Conservation (phyloP, 73 alveolate species). For the Tetrahymena malaccensis region DNA sequence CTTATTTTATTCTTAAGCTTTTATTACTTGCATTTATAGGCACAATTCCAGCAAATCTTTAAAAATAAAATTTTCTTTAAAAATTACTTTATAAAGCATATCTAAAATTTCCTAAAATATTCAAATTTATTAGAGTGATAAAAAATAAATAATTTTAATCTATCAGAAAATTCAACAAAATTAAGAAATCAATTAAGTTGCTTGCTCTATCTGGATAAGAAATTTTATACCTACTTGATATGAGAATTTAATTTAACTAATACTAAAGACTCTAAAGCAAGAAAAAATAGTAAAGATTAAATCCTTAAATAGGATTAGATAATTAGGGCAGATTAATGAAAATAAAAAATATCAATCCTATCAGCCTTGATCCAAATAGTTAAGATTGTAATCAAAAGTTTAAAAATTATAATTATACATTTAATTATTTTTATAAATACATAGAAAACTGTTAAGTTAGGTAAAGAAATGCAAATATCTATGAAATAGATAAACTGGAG, state of each 20-base stretch:
- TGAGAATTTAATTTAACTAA: background rate
- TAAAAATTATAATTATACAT: too few relatives aligned
- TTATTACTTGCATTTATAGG: background rate
- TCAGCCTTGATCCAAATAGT: too few relatives aligned
- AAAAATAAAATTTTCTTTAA: background rate
- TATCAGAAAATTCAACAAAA: background rate
- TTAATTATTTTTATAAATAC: too few relatives aligned
- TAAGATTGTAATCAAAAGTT: too few relatives aligned
- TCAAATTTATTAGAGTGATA: background rate
- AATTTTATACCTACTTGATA: background rate
- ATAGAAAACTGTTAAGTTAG: too few relatives aligned
- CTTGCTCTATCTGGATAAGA: background rate
- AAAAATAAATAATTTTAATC: background rate
- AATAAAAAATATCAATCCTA: too few relatives aligned
- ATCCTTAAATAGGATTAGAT: too few relatives aligned
- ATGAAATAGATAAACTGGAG: too few relatives aligned
- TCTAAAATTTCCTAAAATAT: background rate
- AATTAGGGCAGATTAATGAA: too few relatives aligned
- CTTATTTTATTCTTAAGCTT: background rate
- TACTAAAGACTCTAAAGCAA: background rate
- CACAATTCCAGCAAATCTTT: background rate
- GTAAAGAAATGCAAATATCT: too few relatives aligned
- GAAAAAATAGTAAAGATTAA: background rate
- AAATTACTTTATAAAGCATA: background rate
- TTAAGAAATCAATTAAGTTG: background rate